Evolutionary conservation across 108 stramenopile species (phyloP), one percentile per base, ranked within the genome.

Genomic region (Fragilaria crotonensis): DNA sequence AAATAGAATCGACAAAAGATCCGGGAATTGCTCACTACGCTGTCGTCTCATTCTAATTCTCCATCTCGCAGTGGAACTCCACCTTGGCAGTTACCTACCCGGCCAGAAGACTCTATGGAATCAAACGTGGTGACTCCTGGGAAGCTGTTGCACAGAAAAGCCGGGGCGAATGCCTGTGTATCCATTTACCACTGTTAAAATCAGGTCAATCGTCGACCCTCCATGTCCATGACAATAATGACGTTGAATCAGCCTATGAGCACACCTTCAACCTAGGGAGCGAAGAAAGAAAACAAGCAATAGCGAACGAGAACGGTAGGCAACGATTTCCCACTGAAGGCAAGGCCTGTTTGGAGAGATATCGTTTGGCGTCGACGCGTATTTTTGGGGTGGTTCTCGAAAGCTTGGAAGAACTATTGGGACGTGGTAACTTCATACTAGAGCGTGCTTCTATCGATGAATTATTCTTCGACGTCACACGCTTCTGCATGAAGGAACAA

Each of bases 391-490:
- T 82, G 4, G 83, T 91, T 36, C 56, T 80, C 33, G 83, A 87
- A 55, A 48, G 51, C 11, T 45, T 81, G 45, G 21, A 41, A 27
- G 36, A 53, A 2, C 31, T 48, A 36, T 0, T 73, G 11, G 71
- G 68, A 27, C 71, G 67, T 47, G 62, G 70, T 25, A 67, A 66
- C 2, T 84, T 84, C 50, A 68, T 82, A 4, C 52, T 93, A 58
- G 90, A 93, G 67, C 67, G 81, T 47, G 90, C 90, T 0, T 81
- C 79, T 0, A 89, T 93, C 55, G 90, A 93, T 67, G 90, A 93
- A 54, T 72, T 93, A 32, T 93, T 84, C 48, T 64, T 93, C 14
- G 90, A 93, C 67, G 80, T 93, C n/a, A 85, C 84, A 4, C 59
- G 70, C 5, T 79, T 72, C 48, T 90, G 85, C 55, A 26, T 22